Evolutionary conservation across 1,139 yeast genomes (phyloP), one percentile per base, ranked within the genome.

Genomic region (Candida sp.): DNA sequence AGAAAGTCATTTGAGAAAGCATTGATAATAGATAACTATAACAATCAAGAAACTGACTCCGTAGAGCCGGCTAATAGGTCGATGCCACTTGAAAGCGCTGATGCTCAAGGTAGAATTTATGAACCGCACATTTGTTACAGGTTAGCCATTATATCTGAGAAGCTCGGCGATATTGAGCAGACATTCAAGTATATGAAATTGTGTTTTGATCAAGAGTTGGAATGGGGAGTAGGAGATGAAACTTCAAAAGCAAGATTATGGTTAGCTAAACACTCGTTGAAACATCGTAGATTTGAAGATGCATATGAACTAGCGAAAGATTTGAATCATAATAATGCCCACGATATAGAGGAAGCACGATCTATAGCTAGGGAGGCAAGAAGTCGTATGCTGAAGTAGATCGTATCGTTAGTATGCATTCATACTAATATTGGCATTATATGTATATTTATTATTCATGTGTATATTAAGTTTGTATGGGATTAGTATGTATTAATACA

Each of bases 281-380:
- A 71, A 19, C 66, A 66, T 40, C 70, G 76, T 19, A 77, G 81
- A 48, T 90, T 77, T 68, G 80, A 79, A 38, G 77, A 73, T 45
- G 97, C 97, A 0, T 83, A 84, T 51, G 81, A 77, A 41, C 79
- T 86, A 55, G 95, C 96, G 0, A 78, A 79, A 46, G 88, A 83
- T 46, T 74, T 90, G 50, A 82, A 83, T 22, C 83, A 83, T 47
- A 95, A 95, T 25, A 79, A 87, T 33, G 85, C 93, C 7, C 88
- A 84, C 48, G 97, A 88, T 55, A 79, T 89, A 32, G 97, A 89
- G 57, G 97, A 90, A 57, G 97, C 97, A 0, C 68, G 96, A 41
- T 77, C 86, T 0, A 84, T 91, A 39, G 88, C 93, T 0, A 73
- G 95, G 51, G 95, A 87, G 51, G 84, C 87, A 11, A 60, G 78